Base-by-base conservation (phyloP, 805 yeast genomes). In the Candida chauliodis region DNA sequence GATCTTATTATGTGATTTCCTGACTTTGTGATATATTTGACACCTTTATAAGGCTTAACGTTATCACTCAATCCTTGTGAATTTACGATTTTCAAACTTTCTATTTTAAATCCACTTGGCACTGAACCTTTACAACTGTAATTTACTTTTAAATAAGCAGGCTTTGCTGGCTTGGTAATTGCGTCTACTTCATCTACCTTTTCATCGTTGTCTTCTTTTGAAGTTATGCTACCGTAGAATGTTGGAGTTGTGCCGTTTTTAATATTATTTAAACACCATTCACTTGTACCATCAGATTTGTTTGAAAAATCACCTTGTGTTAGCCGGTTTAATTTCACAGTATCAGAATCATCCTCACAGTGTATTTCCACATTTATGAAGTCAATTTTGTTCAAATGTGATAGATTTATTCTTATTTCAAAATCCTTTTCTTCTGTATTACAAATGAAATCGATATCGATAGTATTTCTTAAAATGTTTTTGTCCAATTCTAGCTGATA, bases 21-120 rank as follows among this genome's bases (percentile, higher is more conserved):
- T 0, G 84, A 71, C 38, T 63, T 61, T 5, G 95, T 79, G 8
- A 75, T 63, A 54, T 90, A 90, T 53, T 89, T 84, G 15, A 90
- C 96, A 1, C 98, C 98, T 56, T 89, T 90, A 66, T 78, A 90
- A 0, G 96, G 95, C 51, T 80, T 82, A 8, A 78, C 81, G 4
- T 67, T 66, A 2, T 77, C 78, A 5, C 75, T 75, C 40, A 78
- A 49, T 0, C 91, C 89, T 46, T 65, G 66, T n/a, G 72, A 66
- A 44, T 76, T 69, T 6, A 69, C 49, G 13, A 87, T 73, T 50
- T 77, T 75, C 44, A 89, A 61, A 20, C 81, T 69, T 9, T 76
- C 81, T 2, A 89, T 83, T 48, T 76, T 78, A 29, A 84, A 61
- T 1, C 91, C 89, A 56, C 95, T 84, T 1, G 93, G 85, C 2